Conservation (phyloP, 2,329 filamentous ascomycete genomes). For the Rugonectria rugulosa region DNA sequence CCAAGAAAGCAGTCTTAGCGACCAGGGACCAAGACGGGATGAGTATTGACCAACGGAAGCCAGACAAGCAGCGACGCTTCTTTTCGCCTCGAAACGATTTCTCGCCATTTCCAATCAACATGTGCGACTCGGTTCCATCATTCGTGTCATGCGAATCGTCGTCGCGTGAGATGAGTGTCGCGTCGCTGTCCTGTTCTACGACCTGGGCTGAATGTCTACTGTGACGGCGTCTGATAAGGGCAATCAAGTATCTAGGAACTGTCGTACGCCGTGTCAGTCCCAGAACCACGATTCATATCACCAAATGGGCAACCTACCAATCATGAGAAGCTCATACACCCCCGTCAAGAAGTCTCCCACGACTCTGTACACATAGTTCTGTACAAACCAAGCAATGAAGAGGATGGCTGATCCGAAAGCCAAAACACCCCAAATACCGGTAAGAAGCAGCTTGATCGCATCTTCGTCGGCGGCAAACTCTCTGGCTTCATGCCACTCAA, state of each 20-base stretch:
- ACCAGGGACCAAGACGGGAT: slow-evolving; percentile 20
- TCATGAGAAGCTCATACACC: slow-evolving; percentile 16
- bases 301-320: slow-evolving; percentile 23
- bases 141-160: slow-evolving; percentile 8
- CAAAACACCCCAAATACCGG: slow-evolving; percentile 38
- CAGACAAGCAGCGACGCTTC: neutral
- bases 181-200: neutral
- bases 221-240: slow-evolving; percentile 5
- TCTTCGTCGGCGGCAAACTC: slow-evolving; percentile 42
- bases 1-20: slow-evolving; percentile 23
- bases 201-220: neutral
- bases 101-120: slow-evolving; percentile 18
- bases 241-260: slow-evolving; percentile 1
- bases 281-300: neutral
- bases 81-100: slow-evolving; percentile 6
- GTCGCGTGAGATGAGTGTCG: slow-evolving; percentile 3
- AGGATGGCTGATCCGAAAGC: slow-evolving; percentile 33
- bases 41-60: slow-evolving; percentile 19
- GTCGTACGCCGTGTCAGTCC: too few relatives aligned
- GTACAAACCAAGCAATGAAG: slow-evolving; percentile 32
- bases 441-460: slow-evolving; percentile 42
- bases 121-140: slow-evolving; percentile 20
- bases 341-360: slow-evolving; percentile 31
- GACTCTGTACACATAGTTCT: slow-evolving; percentile 33
- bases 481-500: slow-evolving; percentile 43